Base-by-base conservation (phyloP, 257 asterid species). In the Craterostigma plantagineum region DNA sequence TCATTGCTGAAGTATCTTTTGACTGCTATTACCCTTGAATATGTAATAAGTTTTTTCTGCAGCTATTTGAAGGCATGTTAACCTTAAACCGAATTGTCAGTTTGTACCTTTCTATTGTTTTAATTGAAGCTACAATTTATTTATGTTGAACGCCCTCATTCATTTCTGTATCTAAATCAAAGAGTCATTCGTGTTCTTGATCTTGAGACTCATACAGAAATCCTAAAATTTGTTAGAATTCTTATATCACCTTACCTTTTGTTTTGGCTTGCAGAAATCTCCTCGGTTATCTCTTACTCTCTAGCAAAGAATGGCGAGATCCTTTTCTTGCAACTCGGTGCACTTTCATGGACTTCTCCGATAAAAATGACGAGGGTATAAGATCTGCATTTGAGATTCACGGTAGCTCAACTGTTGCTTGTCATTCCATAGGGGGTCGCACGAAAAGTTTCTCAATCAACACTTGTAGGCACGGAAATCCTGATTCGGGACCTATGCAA, bases 381-480 rank as follows among this genome's bases (percentile, higher is more conserved):
- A 87, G 68, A 67, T 76, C 90, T 42, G 59, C 76, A 46, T 57
- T 46, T 59, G 93, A 81, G 76, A 70, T 73, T 34, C 37, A 76
- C 62, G 97, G 92, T 52, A 93, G 94, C 51, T 81, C 74, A 61
- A 75, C 74, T 53, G 79, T 76, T 58, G 91, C 97, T 61, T 81
- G 95, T 61, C 74, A 59, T 61, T 45, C 65, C 52, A 46, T 58
- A 12, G 75, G 70, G 46, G 58, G 61, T 51, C n/a, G 40, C 23
- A 52, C 50, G 60, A 65, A 59, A 49, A 23, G 30, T 23, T 48
- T 52, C 39, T 53, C 61, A 14, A 48, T 70, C 49, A 52, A 73
- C 40, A 61, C 70, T 54, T 75, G 81, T 51, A 53, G 57, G 62
- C 64, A 64, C 54, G 77, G 67, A 57, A 58, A 45, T 33, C 53